Evolutionary conservation across 2,329 filamentous ascomycete species (phyloP).

Genomic region (Botrytis galanthina): DNA sequence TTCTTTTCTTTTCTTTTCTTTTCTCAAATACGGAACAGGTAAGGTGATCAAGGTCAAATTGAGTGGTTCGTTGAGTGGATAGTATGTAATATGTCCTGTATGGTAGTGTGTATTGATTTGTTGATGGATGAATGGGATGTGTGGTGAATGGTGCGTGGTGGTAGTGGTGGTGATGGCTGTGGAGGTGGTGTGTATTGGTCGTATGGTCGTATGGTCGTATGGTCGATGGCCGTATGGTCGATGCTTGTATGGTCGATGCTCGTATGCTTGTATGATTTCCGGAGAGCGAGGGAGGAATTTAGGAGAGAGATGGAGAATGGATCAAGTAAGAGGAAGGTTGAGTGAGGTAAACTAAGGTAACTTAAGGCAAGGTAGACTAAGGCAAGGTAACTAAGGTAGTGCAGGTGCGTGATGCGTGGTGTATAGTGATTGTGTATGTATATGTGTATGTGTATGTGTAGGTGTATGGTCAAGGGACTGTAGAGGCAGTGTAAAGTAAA

Average conservation of each 20-base stretch:
- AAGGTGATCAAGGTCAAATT: background rate
- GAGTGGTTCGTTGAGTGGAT: constrained; percentile 5
- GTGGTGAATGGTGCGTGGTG: background rate
- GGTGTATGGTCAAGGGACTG: background rate
- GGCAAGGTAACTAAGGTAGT: background rate
- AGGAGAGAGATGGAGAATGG: background rate
- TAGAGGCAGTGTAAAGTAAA: background rate
- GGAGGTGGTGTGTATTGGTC: background rate
- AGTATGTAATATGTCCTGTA: background rate
- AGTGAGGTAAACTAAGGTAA: background rate
- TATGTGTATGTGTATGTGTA: background rate
- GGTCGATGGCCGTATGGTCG: too few species aligned
- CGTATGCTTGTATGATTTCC: background rate
- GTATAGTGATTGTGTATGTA: background rate
- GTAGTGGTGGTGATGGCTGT: background rate
- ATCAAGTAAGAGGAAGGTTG: background rate
- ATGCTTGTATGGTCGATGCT: background rate
- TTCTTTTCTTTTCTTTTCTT: background rate
- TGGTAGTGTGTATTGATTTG: background rate
- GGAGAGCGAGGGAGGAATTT: background rate
- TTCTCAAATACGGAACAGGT: background rate
- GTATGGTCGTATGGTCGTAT: background rate
- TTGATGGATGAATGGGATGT: background rate
- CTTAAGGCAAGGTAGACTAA: background rate
- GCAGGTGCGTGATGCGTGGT: constrained; percentile 2